Conservation (phyloP, 805 yeast species). For the Helenozyma baotianmanensis region DNA sequence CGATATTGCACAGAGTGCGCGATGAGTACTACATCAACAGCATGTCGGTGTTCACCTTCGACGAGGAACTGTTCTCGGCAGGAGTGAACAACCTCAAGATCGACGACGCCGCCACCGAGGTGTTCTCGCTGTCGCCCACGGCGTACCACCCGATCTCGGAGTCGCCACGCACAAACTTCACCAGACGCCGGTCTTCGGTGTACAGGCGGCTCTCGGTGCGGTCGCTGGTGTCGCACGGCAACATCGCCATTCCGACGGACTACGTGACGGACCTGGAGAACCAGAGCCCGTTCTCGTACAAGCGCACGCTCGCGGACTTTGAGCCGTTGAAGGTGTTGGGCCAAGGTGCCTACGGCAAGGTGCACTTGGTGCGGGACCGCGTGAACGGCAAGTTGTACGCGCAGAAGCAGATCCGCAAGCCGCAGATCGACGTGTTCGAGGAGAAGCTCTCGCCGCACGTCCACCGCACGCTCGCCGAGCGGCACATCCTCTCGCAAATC, state of each 20-base stretch:
- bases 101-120: not conserved
- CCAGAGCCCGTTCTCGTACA: constrained; percentile 5
- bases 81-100: not conserved
- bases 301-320: constrained; percentile 33
- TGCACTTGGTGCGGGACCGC: constrained; percentile 34
- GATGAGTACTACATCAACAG: too few relatives aligned
- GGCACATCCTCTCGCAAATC: constrained; percentile 14
- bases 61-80: constrained; percentile 15
- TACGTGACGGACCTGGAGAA: constrained; percentile 8
- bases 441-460: constrained; percentile 22
- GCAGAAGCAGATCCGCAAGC: constrained; percentile 40
- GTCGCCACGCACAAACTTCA: not conserved
- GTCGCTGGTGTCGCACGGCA: constrained; percentile 9
- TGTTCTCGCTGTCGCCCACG: not conserved
- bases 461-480: constrained; percentile 17
- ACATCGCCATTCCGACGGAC: constrained; percentile 14
- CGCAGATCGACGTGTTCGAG: constrained; percentile 14
- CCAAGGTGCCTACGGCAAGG: constrained; percentile 42
- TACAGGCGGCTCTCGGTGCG: constrained; percentile 16
- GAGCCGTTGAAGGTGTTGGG: constrained; percentile 42
- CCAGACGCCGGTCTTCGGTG: constrained; percentile 14
- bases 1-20: too few relatives aligned
- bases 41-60: constrained; percentile 16
- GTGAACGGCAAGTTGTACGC: constrained; percentile 38
- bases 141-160: constrained; percentile 1